Base-by-base conservation (phyloP, 2,329 filamentous ascomycete genomes). In the Claviceps sp. region DNA sequence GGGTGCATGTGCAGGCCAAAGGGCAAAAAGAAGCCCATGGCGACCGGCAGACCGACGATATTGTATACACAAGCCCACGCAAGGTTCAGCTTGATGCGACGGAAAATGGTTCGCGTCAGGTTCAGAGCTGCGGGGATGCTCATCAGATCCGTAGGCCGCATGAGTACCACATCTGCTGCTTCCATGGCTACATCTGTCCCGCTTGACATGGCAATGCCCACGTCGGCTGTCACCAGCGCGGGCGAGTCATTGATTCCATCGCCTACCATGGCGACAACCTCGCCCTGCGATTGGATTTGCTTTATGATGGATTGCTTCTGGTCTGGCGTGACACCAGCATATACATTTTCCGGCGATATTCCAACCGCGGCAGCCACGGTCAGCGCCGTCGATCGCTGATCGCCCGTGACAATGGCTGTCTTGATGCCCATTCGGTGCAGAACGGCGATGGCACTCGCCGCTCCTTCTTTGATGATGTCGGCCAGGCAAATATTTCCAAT, bases 171-270 rank as follows among this genome's bases (percentile, higher is more conserved):
- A 61, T 95, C 89, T 0, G 93, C 93, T 1, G 93, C 93, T 70
- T 97, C 93, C 82, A 98, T 95, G 48, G 93, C 93, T 1, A 98
- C 91, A 64, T 97, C 93, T 0, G 93, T 97, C 52, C 93, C 93
- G 7, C 84, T 89, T 5, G 88, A 79, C 68, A 98, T 88, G 53
- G 90, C 90, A 59, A 98, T 95, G 57, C 93, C 93, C 30, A 97
- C 82, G 59, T 95, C 84, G 11, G 93, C 90, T 0, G 89, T 95
- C 0, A 89, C 93, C 11, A 98, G 80, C 0, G 93, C 93, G 0
- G 93, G 93, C 0, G 89, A 95, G 71, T 98, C 93, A 68, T 98
- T 98, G 77, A 98, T 96, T 43, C 93, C 93, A 66, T 98, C 93
- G 50, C 93, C 90, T 14, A 97, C 90, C 93, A 98, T 98, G 59